Evolutionary conservation across 2,329 filamentous ascomycete species (phyloP).

Genomic region (Beauveria rudraprayagi): DNA sequence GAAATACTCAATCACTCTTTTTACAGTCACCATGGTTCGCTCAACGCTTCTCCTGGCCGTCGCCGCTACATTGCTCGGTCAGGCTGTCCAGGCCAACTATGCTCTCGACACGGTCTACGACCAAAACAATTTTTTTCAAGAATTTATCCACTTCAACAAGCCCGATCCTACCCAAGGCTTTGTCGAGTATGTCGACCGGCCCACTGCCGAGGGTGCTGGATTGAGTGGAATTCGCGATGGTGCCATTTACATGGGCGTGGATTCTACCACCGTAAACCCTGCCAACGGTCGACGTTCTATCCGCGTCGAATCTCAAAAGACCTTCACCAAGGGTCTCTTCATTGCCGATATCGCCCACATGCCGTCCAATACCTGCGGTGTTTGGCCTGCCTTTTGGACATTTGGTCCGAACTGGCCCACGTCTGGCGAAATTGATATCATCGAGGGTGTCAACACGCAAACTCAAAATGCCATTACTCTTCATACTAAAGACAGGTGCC

Average conservation of each 20-base stretch:
- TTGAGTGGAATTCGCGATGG: slow-evolving; percentile 50
- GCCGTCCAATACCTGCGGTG: slow-evolving; percentile 62
- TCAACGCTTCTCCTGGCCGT: slow-evolving; percentile 19
- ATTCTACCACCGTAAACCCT: slow-evolving; percentile 49
- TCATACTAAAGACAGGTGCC: slow-evolving; percentile 56
- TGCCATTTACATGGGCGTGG: slow-evolving; percentile 62
- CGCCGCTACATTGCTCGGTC: slow-evolving; percentile 23
- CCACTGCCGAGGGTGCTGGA: slow-evolving; percentile 47
- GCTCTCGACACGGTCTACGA: slow-evolving; percentile 40
- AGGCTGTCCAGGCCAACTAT: slow-evolving; percentile 29
- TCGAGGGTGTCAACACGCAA: slow-evolving; percentile 66
- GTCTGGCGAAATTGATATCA: slow-evolving; percentile 69
- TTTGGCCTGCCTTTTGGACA: slow-evolving; percentile 68
- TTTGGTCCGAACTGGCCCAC: slow-evolving; percentile 63
- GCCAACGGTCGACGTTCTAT: slow-evolving; percentile 59
- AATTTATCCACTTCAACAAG: slow-evolving; percentile 47
- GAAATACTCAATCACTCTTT: background rate
- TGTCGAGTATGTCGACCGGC: slow-evolving; percentile 57
- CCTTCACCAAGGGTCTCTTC: slow-evolving; percentile 62
- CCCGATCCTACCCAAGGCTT: slow-evolving; percentile 67
- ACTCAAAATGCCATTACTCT: slow-evolving; percentile 55
- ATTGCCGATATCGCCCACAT: slow-evolving; percentile 68
- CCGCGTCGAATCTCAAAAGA: slow-evolving; percentile 57
- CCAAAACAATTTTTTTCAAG: slow-evolving; percentile 45
- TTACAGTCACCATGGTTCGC: slow-evolving; percentile 16